Evolutionary conservation across 1,284 basidiomycete species (phyloP), one percentile per base, ranked within the genome.

Genomic region (Cystobasidium slooffiae): DNA sequence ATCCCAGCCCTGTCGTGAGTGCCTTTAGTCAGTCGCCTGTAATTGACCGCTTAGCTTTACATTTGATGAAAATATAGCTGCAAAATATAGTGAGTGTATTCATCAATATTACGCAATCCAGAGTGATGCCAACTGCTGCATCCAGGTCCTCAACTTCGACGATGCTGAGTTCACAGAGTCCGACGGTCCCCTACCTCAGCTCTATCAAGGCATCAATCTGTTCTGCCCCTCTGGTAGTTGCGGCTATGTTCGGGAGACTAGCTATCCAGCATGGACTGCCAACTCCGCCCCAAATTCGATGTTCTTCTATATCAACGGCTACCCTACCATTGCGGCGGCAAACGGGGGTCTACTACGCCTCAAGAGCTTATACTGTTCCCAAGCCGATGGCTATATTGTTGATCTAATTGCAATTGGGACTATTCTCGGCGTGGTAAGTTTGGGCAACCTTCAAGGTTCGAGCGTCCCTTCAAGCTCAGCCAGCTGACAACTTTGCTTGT

Each of bases 231-330:
- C 12, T n/a, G 14, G 14, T 1, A 12, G 3, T 49, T 49, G 46
- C n/a, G 46, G 46, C 12, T 49, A 49, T 49, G 46, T n/a, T n/a
- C 12, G 46, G 6, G 46, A 12, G n/a, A n/a, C 46, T 3, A n/a
- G n/a, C 3, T 49, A 49, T 49, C n/a, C 12, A 12, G 46, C 14
- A 12, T 49, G 46, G 46, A 14, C 46, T 49, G 46, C 46, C 46
- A 49, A n/a, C n/a, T 49, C 46, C 46, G 12, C 46, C n/a, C 46
- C 46, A n/a, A 49, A 49, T 49, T 49, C 46, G n/a, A 49, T 49
- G 46, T 49, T 14, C 46, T 49, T 49, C n/a, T 49, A 49, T n/a
- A 49, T 12, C 46, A n/a, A 49, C n/a, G 46, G 46, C n/a, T 49
- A 14, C 12, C 46, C 46, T 49, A 49, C 46, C 6, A 49, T n/a